These are phyloP conservation scores for Saccharomyces hybrid DNA, from an alignment of 1,139 yeast species.

Conservation along the genomic window DNA sequence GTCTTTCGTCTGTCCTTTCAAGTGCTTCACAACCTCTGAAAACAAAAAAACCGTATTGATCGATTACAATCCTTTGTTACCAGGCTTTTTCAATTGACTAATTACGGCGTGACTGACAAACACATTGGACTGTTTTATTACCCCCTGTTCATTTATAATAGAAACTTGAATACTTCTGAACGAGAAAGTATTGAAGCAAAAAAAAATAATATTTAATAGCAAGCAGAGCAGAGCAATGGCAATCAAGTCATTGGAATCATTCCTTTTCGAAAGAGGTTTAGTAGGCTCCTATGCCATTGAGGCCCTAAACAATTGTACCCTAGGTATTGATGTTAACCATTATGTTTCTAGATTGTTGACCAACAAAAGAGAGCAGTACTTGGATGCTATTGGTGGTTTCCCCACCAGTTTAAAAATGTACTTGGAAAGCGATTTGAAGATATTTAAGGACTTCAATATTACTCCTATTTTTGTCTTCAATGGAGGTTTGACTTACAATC, in stretches of 20 bases:
- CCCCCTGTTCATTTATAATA: not conserved
- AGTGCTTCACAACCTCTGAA: not conserved
- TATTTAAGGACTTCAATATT: conserved; percentile 53
- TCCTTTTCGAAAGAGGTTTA: conserved; percentile 60
- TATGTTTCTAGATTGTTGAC: conserved; percentile 59
- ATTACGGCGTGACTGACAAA: not conserved
- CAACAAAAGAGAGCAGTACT: conserved; percentile 58
- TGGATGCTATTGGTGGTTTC: conserved; percentile 78
- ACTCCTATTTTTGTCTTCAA: conserved; percentile 71
- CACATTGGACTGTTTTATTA: not conserved
- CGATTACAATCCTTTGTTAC: not conserved
- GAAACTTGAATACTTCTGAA: not conserved
- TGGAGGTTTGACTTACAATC: conserved; percentile 39
- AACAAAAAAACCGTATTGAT: not conserved
- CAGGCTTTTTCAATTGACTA: not conserved
- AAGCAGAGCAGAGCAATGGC: conserved; percentile 19
- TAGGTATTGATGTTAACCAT: conserved; percentile 84
- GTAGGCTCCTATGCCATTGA: conserved; percentile 60
- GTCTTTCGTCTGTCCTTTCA: not conserved
- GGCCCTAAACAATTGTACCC: conserved; percentile 54
- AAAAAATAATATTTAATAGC: not conserved
- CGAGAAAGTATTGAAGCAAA: not conserved
- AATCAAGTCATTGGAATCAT: conserved; percentile 65
- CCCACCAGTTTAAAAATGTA: conserved; percentile 56
- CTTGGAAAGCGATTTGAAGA: conserved; percentile 55